Evolutionary conservation across 192 early-diverging fungal species (phyloP).

Genomic region (Coemansia sp.): DNA sequence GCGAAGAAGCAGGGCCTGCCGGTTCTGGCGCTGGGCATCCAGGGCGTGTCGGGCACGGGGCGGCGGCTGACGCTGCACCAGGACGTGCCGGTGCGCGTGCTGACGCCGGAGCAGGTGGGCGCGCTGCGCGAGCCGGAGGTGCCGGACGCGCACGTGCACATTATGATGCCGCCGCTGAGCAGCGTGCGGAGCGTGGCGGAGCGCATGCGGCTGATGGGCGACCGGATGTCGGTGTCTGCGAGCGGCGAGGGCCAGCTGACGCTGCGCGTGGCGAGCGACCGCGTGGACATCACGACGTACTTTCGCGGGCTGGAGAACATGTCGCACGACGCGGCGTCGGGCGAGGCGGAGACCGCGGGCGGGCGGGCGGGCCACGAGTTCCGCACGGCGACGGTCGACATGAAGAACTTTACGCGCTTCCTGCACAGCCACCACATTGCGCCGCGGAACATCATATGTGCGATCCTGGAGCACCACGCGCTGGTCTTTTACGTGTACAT

Average conservation of each 20-base stretch:
- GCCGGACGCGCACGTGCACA: constrained; percentile 62
- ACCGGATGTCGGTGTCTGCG: constrained; percentile 63
- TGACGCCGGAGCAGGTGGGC: constrained; percentile 56
- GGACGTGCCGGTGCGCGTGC: constrained; percentile 60
- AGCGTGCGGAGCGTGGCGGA: constrained; percentile 64
- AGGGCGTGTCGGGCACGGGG: constrained; percentile 29
- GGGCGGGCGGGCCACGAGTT: constrained; percentile 54
- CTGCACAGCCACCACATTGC: constrained; percentile 71
- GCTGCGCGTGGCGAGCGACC: constrained; percentile 58
- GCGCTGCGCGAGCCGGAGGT: constrained; percentile 61
- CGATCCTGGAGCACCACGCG: constrained; percentile 50
- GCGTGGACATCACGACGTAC: constrained; percentile 58
- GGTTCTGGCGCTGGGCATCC: constrained; percentile 25
- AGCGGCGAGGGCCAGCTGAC: constrained; percentile 69
- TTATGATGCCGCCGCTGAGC: constrained; percentile 73
- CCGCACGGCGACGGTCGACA: constrained; percentile 65
- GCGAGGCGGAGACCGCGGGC: too few relatives aligned
- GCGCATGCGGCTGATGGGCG: constrained; percentile 61
- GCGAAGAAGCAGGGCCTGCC: constrained; percentile 53
- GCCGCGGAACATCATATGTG: constrained; percentile 78
- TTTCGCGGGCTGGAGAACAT: constrained; percentile 63
- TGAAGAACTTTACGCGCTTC: constrained; percentile 75
- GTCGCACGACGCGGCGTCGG: constrained; percentile 49
- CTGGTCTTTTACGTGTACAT: constrained; percentile 54
- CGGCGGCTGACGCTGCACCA: constrained; percentile 53